These are phyloP conservation scores for Metroxylon sagu DNA, from an alignment of 176 grass and related monocot species.

Conservation along the genomic window DNA sequence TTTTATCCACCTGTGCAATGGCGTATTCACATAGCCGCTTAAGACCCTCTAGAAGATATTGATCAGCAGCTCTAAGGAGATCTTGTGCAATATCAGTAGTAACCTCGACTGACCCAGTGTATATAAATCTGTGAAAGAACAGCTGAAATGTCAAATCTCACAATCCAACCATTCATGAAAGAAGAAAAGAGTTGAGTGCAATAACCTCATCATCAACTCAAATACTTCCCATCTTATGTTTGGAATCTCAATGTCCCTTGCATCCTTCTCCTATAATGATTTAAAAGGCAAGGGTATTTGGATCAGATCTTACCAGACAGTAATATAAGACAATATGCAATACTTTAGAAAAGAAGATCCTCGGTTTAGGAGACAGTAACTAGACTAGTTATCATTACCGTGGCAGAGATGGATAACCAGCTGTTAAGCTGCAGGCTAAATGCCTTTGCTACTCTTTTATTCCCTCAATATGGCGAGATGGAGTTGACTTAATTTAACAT, in stretches of 20 bases:
- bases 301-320: too few relatives aligned
- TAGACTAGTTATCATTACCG: too few relatives aligned
- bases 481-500: too few relatives aligned
- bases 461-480: too few relatives aligned
- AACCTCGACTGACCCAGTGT: conserved; percentile 83
- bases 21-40: conserved; percentile 93
- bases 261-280: conserved; percentile 76
- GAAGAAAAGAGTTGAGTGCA: not conserved
- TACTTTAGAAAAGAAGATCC: too few relatives aligned
- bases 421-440: too few relatives aligned
- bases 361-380: too few relatives aligned
- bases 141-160: not conserved
- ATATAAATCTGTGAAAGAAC: conserved; percentile 80
- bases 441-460: too few relatives aligned
- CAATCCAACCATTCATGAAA: not conserved
- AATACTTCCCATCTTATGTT: conserved; percentile 94
- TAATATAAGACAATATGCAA: too few relatives aligned
- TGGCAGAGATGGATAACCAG: too few relatives aligned
- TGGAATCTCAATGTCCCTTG: conserved; percentile 99
- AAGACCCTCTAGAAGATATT: conserved; percentile 97
- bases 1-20: conserved; percentile 72
- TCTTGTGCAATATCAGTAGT: conserved; percentile 79
- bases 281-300: too few relatives aligned
- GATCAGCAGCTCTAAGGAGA: conserved; percentile 91
- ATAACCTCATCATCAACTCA: conserved; percentile 97